Base-by-base conservation (phyloP, 192 early-diverging fungal species). In the Dimargaris xerosporica region DNA sequence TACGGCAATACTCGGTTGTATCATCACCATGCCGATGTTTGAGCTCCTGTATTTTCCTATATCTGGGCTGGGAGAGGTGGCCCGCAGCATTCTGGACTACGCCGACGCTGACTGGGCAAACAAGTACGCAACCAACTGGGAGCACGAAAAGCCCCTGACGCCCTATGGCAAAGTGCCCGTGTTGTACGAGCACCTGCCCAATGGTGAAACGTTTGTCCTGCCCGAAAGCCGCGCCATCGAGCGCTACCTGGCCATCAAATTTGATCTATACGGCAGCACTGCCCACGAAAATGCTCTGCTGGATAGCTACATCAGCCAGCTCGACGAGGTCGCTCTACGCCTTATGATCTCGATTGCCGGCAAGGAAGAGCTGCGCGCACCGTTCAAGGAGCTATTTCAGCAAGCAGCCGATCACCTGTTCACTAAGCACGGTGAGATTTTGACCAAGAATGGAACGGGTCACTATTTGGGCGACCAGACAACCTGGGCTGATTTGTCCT, bases 391-490 rank as follows among this genome's bases (percentile, higher is more conserved):
- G 0, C 63, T 51, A 48, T 66, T 70, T 64, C 45, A 64, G 41
- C 41, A 44, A 7, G 31, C 44, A 44, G 61, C 64, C 13, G 51
- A 50, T 31, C 58, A 63, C 34, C 47, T 69, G 0, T 59, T 78
- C 56, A 43, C 39, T 1, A 66, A 68, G 17, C 80, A 80, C 42
- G 75, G 75, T 41, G 64, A 68, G 29, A 52, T 73, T 15, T 55
- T 80, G 60, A 54, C 54, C 30, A 70, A 78, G 41, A 82, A 83
- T 61, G 82, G 82, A 39, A 82, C 69, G 39, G 77, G 80, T 0
- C 78, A 82, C 47, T 80, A 74, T 45, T 67, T 82, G 54, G 75
- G 78, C 44, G 62, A 65, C 39, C 52, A 65, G 39, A 67, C 51
- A 0, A 71, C 76, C 1, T 67, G 76, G 21, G 66, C 67, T 3